phyloP scores from a whole-genome alignment of 129 eudicot species.

The Chrysanthemum lavandulifolium region DNA sequence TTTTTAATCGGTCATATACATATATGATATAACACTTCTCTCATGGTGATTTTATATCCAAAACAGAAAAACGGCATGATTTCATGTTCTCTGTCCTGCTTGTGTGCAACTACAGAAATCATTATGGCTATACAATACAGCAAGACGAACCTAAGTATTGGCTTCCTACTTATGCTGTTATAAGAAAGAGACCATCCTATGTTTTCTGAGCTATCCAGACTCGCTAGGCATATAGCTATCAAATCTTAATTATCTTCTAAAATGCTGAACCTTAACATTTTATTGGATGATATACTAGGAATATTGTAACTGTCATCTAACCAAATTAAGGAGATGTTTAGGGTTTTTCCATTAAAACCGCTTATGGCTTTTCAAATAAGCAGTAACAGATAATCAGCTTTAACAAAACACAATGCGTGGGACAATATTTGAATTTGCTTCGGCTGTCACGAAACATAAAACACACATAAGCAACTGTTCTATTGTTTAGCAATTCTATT shows the following conservation, averaged over 20 bases:
- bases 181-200: not conserved
- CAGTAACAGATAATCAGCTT: no score
- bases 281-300: not conserved
- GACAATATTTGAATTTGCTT: no score
- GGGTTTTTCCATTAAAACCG: no score
- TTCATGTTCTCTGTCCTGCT: not conserved
- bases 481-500: no score
- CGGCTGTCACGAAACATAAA: no score
- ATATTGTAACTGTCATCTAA: not conserved
- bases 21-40: not conserved
- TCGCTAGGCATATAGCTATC: not conserved
- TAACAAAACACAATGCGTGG: no score
- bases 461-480: no score
- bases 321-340: conserved; percentile 1
- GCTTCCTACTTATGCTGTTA: no score
- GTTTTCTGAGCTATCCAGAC: not conserved
- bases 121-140: not conserved
- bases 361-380: no score
- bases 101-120: not conserved
- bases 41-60: no score
- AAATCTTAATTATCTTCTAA: not conserved
- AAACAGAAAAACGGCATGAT: not conserved
- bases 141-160: no score
- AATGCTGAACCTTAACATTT: conserved; percentile 3
- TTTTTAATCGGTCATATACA: not conserved